phyloP scores from a whole-genome alignment of 768 basidiomycete genomes.

The Phlebiopsis flavidoalba region DNA sequence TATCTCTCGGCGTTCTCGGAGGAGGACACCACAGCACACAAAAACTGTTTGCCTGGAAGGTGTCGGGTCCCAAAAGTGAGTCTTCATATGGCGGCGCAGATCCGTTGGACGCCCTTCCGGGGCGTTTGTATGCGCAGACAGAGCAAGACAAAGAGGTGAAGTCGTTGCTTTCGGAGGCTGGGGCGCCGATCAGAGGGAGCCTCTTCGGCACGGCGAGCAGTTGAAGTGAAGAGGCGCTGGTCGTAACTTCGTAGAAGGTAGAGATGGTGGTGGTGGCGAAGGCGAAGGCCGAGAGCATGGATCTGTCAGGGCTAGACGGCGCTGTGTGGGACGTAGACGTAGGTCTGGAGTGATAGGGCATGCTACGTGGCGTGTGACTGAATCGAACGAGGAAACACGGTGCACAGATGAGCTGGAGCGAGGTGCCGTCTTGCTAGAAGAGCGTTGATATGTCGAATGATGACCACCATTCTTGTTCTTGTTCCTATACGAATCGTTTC shows the following conservation, averaged over 20 bases:
- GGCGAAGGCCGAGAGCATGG: too few relatives aligned
- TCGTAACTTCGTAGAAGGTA: background rate
- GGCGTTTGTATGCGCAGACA: slow-evolving; percentile 10
- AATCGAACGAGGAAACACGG: background rate
- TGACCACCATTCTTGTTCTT: background rate
- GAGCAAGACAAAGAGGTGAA: background rate
- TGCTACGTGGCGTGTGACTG: background rate
- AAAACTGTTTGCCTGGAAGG: slow-evolving; percentile 6
- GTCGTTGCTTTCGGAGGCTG: background rate
- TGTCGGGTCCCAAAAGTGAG: slow-evolving; percentile 11
- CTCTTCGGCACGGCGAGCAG: background rate
- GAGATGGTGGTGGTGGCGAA: too few relatives aligned
- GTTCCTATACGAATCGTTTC: background rate
- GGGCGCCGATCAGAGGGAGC: background rate
- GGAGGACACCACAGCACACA: slow-evolving; percentile 16
- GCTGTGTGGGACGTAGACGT: background rate
- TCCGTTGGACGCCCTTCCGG: slow-evolving; percentile 10
- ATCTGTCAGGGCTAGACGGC: background rate
- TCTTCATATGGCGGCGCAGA: slow-evolving; percentile 14
- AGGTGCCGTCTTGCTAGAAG: background rate
- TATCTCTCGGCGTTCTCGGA: slow-evolving; percentile 1
- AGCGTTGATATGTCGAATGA: background rate
- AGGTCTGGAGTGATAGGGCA: background rate
- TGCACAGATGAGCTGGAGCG: background rate
- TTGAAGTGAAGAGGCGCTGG: background rate